phyloP scores from a whole-genome alignment of 805 yeast species.

The Lipomyces yamadae region DNA sequence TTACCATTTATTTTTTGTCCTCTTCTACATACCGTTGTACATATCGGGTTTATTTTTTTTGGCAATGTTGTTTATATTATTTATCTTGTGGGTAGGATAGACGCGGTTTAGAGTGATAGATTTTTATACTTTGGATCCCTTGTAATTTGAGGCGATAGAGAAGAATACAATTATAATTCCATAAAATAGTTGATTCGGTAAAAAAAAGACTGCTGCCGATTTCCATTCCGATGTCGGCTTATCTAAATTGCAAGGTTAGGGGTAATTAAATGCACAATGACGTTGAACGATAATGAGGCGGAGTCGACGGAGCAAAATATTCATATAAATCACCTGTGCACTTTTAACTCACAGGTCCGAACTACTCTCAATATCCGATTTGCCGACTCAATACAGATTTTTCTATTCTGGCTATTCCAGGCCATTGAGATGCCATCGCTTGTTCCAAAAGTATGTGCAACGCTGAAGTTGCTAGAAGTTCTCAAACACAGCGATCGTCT shows the following conservation, averaged over 20 bases:
- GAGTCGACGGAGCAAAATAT: no score
- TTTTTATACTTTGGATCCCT: neutral
- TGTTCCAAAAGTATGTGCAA: slow-evolving; percentile 9
- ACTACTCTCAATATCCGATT: neutral
- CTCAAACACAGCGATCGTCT: neutral
- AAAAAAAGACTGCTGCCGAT: no score
- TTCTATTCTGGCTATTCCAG: neutral
- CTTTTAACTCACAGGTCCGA: neutral
- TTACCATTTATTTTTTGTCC: neutral
- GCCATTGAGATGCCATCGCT: slow-evolving; percentile 5
- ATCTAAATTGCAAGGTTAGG: no score
- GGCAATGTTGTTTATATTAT: neutral
- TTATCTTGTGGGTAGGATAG: neutral
- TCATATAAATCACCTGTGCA: no score
- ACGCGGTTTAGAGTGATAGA: neutral
- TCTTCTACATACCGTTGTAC: slow-evolving; percentile 7
- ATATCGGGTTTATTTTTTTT: neutral
- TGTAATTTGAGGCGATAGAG: neutral
- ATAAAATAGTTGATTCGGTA: no score
- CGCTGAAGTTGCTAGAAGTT: neutral
- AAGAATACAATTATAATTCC: neutral
- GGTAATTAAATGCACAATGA: no score
- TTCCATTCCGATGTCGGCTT: no score
- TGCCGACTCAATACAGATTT: neutral
- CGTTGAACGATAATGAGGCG: no score